These are phyloP conservation scores for Calocera cornea DNA, from an alignment of 768 basidiomycete species.

Conservation along the genomic window DNA sequence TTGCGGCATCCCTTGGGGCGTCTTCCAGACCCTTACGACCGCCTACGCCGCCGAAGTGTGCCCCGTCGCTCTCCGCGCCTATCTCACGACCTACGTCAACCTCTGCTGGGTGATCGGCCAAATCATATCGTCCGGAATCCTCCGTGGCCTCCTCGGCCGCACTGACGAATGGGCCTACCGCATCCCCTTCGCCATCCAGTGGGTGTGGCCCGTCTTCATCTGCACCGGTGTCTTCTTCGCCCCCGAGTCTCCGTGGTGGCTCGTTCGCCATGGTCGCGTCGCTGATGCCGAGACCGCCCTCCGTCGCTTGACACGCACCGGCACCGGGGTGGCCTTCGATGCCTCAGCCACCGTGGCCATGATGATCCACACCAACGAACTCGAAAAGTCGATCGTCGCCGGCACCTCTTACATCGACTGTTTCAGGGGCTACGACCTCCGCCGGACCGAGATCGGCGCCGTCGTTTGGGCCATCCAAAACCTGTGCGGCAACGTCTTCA, in stretches of 20 bases:
- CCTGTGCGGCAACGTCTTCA: slow-evolving; percentile 17
- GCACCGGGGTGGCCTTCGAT: slow-evolving; percentile 16
- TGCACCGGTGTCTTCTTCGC: slow-evolving; percentile 18
- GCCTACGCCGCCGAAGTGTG: slow-evolving; percentile 20
- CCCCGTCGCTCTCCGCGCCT: slow-evolving; percentile 12
- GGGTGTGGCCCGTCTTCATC: slow-evolving; percentile 23
- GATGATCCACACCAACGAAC: slow-evolving; percentile 25
- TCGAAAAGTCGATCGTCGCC: slow-evolving; percentile 22
- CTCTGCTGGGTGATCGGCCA: slow-evolving; percentile 22
- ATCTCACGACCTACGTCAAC: slow-evolving; percentile 23
- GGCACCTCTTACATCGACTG: slow-evolving; percentile 27
- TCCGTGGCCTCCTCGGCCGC: background rate
- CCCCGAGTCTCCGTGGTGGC: slow-evolving; percentile 21
- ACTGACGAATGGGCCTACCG: slow-evolving; percentile 11
- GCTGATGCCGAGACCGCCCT: slow-evolving; percentile 20
- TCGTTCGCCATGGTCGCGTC: slow-evolving; percentile 19
- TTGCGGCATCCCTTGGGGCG: slow-evolving; percentile 24
- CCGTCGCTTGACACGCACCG: slow-evolving; percentile 11
- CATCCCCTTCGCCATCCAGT: slow-evolving; percentile 8
- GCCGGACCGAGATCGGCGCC: slow-evolving; percentile 26
- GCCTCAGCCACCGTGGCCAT: slow-evolving; percentile 24
- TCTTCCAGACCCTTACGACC: slow-evolving; percentile 18
- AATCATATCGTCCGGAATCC: slow-evolving; percentile 10
- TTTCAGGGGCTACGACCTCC: slow-evolving; percentile 20
- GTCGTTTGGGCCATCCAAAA: slow-evolving; percentile 21